These are phyloP conservation scores for Stipa capillata DNA, from an alignment of 176 grass and related monocot species.

Conservation along the genomic window DNA sequence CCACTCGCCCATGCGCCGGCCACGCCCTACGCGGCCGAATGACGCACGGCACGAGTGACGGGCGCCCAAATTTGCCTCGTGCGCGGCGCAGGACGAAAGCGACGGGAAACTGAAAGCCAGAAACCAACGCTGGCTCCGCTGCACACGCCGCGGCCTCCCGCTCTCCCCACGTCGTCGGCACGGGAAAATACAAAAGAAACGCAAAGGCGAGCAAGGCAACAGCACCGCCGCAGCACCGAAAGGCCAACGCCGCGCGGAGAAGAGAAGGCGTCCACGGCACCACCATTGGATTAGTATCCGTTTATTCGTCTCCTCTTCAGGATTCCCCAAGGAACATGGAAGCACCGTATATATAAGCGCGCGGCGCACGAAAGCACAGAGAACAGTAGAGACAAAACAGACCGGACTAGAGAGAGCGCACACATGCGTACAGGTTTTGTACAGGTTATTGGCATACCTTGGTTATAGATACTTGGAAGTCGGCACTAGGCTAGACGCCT, in stretches of 20 bases:
- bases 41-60: neutral
- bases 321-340: neutral
- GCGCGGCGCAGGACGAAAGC: neutral
- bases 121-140: neutral
- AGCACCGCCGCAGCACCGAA: neutral
- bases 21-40: conserved; percentile 1
- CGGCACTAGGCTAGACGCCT: neutral
- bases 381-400: neutral
- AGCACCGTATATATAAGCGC: neutral
- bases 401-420: neutral
- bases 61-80: neutral
- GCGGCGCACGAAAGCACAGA: neutral
- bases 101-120: neutral
- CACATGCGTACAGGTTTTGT: neutral
- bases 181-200: too few relatives aligned
- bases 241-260: neutral
- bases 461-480: neutral
- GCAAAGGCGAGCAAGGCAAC: too few relatives aligned
- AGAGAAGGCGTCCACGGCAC: conserved; percentile 5
- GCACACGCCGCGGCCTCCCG: too few relatives aligned
- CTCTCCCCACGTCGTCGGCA: too few relatives aligned
- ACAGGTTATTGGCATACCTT: too few relatives aligned
- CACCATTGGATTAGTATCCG: neutral
- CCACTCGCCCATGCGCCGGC: neutral
- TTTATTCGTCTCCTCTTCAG: neutral